Evolutionary conservation across 1,139 yeast genomes (phyloP).

Genomic region (Suhomyces maxii): DNA sequence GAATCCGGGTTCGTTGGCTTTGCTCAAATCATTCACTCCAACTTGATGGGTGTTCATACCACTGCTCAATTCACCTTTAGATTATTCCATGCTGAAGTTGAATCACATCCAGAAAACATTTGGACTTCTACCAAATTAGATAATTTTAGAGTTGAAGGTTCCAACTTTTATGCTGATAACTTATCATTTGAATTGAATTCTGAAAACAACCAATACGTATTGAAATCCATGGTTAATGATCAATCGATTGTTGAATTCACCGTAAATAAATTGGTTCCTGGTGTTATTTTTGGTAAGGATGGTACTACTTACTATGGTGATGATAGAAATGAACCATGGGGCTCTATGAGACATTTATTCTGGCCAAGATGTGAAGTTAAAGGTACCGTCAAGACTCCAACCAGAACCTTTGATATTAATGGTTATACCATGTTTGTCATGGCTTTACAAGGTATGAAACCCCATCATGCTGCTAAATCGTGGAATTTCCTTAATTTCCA

Average conservation of each 20-base stretch:
- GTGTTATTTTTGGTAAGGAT: constrained; percentile 86
- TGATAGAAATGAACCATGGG: constrained; percentile 86
- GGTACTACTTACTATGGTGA: constrained; percentile 87
- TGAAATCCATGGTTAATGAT: constrained; percentile 66
- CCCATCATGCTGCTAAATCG: constrained; percentile 95
- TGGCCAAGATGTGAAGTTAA: constrained; percentile 85
- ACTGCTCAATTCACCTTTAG: constrained; percentile 96
- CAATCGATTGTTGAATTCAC: constrained; percentile 73
- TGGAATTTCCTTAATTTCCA: constrained; percentile 96
- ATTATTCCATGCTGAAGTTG: constrained; percentile 53
- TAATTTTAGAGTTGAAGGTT: constrained; percentile 73
- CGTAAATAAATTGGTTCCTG: constrained; percentile 66
- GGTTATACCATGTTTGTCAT: constrained; percentile 84
- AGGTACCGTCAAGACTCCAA: constrained; percentile 56
- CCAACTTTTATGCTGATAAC: constrained; percentile 75
- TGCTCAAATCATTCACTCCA: constrained; percentile 93
- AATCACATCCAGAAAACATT: constrained; percentile 37
- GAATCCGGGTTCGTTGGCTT: constrained; percentile 73
- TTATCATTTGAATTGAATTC: constrained; percentile 62
- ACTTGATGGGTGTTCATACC: constrained; percentile 82
- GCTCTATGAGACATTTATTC: constrained; percentile 90
- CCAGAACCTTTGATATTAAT: constrained; percentile 34
- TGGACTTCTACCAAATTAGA: constrained; percentile 94
- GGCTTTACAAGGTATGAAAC: constrained; percentile 99
- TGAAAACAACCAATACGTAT: constrained; percentile 53